phyloP scores from a whole-genome alignment of 148 eudicot species.

The Amaranthus cruentus region DNA sequence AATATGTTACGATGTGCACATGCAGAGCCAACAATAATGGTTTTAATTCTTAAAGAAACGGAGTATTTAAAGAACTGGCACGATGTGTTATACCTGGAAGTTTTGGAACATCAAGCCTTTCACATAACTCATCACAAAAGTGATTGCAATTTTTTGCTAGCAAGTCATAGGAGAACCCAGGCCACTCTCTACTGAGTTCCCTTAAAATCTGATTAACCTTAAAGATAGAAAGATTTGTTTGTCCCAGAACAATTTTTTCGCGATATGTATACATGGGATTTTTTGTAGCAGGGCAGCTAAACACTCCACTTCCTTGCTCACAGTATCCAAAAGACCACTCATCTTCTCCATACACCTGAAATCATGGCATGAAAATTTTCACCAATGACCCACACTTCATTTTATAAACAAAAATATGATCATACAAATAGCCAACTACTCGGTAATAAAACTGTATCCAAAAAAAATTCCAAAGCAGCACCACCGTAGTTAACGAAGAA shows the following conservation, averaged over 20 bases:
- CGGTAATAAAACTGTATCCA: no score
- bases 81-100: constrained; percentile 72
- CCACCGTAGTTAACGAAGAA: no score
- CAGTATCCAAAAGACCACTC: constrained; percentile 99
- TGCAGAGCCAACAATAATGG: background rate
- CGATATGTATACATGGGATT: constrained; percentile 96
- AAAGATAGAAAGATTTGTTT: constrained; percentile 49
- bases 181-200: constrained; percentile 97
- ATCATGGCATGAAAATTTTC: constrained; percentile 11
- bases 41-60: background rate
- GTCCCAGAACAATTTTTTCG: constrained; percentile 74
- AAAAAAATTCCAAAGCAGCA: no score
- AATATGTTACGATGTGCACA: background rate
- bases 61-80: background rate
- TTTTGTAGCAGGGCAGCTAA: constrained; percentile 79
- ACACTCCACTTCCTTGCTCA: constrained; percentile 92
- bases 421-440: background rate
- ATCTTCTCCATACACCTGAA: constrained; percentile 77
- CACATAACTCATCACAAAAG: constrained; percentile 89
- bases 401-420: background rate
- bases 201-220: constrained; percentile 72
- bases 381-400: background rate
- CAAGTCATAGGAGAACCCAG: constrained; percentile 79
- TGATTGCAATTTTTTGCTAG: constrained; percentile 92
- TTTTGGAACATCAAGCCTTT: constrained; percentile 76